Evolutionary conservation across 2,329 filamentous ascomycete genomes (phyloP), one percentile per base, ranked within the genome.

Genomic region (Fusarium floridanum): DNA sequence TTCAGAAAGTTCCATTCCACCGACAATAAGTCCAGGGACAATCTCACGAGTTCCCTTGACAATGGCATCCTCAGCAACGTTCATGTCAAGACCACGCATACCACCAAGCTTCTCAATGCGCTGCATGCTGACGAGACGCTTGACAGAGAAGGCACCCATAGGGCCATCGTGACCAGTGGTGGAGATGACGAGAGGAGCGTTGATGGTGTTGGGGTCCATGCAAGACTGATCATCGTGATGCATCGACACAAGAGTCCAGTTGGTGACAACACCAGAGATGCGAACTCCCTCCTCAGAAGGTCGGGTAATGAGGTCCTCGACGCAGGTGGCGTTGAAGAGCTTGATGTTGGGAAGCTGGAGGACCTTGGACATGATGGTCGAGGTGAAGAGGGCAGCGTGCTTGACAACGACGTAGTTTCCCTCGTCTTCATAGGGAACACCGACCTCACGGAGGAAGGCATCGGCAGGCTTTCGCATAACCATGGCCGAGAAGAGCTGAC

Each of bases 161-260:
- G 95, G 95, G 0, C 90, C 95, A 76, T 98, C 95, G 80, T 98
- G 95, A 61, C 95, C 95, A 0, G 95, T 98, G 27, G 95, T 98
- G 67, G 92, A 95, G 86, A 98, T 93, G 80, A 98, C 88, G 68
- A 98, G 84, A 1, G 95, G 95, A 0, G 95, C 94, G 81, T 97
- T 98, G 89, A 98, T 97, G 79, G 95, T 98, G 90, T 97, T 97
- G 77, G 95, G 95, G 83, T 98, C 95, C 95, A 98, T 97, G 92
- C 95, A 98, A 71, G 91, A 94, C 86, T 97, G 95, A 82, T 96
- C 93, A 81, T 95, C 93, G 83, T 95, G 93, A 83, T 95, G 93
- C 88, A 96, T 93, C 50, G 92, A 91, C 59, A 98, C 95, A 29
- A 98, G 89, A 1, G 95, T 98, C 95, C 95, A 98, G 89, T 98